Evolutionary conservation across 768 basidiomycete genomes (phyloP).

Genomic region (Tephrocybe sp.): DNA sequence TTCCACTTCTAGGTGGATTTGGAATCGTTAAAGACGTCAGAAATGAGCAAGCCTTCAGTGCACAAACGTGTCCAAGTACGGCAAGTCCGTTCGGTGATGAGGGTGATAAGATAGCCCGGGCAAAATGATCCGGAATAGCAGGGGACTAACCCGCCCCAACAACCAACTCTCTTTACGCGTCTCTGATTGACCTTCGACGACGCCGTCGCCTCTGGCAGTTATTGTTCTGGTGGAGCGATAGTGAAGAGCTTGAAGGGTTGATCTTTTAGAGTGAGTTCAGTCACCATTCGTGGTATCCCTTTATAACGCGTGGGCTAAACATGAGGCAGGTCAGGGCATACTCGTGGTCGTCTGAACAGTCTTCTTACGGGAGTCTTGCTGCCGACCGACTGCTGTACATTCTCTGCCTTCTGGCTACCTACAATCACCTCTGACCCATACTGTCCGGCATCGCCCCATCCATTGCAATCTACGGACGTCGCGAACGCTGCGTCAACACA

Average conservation of each 20-base stretch:
- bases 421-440: slow-evolving; percentile 6
- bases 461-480: slow-evolving; percentile 5
- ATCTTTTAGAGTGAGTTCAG: slow-evolving; percentile 25
- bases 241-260: slow-evolving; percentile 4
- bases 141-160: slow-evolving; percentile 13
- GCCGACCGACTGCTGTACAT: slow-evolving; percentile 23
- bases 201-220: slow-evolving; percentile 11
- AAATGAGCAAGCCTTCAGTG: background rate
- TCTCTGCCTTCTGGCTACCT: slow-evolving; percentile 14
- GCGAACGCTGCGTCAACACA: slow-evolving; percentile 9
- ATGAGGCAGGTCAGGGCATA: slow-evolving; percentile 56
- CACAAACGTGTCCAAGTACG: slow-evolving; percentile 5
- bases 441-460: slow-evolving; percentile 15
- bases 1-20: slow-evolving; percentile 1
- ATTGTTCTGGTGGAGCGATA: slow-evolving; percentile 15
- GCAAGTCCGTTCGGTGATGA: slow-evolving; percentile 18
- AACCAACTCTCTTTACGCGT: slow-evolving; percentile 19
- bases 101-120: slow-evolving; percentile 20
- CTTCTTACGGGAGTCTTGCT: slow-evolving; percentile 21
- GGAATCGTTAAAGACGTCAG: background rate
- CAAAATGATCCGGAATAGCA: slow-evolving; percentile 19
- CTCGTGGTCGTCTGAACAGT: slow-evolving; percentile 29
- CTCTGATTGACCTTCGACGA: slow-evolving; percentile 15
- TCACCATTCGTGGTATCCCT: slow-evolving; percentile 19
- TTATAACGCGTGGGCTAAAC: slow-evolving; percentile 51